Percentiles rank a stretch among this genome's conserved stretches.
These are phyloP conservation scores for Globomyces pollinis-pini DNA, from an alignment of 192 early-diverging fungal species.

Conservation along the genomic window DNA sequence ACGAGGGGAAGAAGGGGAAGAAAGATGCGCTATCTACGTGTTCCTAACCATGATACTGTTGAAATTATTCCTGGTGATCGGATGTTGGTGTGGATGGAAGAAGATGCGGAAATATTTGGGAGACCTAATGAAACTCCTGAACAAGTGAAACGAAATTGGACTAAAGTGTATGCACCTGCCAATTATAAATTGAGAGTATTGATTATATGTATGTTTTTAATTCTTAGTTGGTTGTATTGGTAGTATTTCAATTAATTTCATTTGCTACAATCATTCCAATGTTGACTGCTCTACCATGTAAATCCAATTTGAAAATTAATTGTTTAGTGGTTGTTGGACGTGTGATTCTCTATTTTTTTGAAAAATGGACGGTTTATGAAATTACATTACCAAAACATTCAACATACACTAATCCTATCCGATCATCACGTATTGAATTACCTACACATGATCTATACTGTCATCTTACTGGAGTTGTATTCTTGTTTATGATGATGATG, in stretches of 20 bases:
- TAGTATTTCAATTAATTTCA: neutral
- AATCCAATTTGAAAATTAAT: slow-evolving; percentile 16
- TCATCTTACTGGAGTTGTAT: slow-evolving; percentile 67
- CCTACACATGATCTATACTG: slow-evolving; percentile 74
- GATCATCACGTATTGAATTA: slow-evolving; percentile 32
- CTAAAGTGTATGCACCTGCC: slow-evolving; percentile 75
- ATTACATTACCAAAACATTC: neutral
- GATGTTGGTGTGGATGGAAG: slow-evolving; percentile 69
- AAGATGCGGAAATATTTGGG: slow-evolving; percentile 33
- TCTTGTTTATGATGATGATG: too few species aligned
- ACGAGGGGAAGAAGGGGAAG: too few species aligned
- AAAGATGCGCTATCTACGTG: slow-evolving; percentile 58
- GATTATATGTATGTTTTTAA: neutral
- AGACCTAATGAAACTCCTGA: slow-evolving; percentile 39
- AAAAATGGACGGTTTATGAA: slow-evolving; percentile 10
- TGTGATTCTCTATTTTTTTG: slow-evolving; percentile 30
- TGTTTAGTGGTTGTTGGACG: slow-evolving; percentile 55
- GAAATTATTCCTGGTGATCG: slow-evolving; percentile 67
- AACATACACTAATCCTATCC: slow-evolving; percentile 1
- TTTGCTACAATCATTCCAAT: slow-evolving; percentile 6
- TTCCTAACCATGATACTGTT: slow-evolving; percentile 77
- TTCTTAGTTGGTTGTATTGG: neutral
- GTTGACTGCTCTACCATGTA: slow-evolving; percentile 14
- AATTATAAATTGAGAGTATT: slow-evolving; percentile 50
- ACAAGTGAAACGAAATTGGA: slow-evolving; percentile 52